Percentiles rank a stretch among this genome's conserved stretches.
These are phyloP conservation scores for Pseudogymnoascus sp. DNA, from an alignment of 2,329 filamentous ascomycete species.

Conservation along the genomic window DNA sequence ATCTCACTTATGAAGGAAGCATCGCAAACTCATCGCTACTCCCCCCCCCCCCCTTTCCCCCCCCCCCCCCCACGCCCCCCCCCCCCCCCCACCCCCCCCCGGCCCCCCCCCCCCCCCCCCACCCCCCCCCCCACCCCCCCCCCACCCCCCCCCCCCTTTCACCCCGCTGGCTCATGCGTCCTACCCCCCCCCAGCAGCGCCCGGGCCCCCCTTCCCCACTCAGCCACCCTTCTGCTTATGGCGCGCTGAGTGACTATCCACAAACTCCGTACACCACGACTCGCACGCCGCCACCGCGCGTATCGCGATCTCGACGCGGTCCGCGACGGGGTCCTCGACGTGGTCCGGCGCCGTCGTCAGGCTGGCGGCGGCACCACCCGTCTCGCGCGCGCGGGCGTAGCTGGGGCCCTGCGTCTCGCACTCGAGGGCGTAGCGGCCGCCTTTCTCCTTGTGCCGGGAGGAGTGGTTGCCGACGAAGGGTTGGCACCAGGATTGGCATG, in stretches of 20 bases:
- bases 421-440: not conserved
- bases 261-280: not conserved
- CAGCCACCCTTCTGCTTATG: not conserved
- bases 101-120: not conserved
- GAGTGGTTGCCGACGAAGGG: not conserved
- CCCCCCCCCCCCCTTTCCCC: not conserved
- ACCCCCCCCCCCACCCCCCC: not conserved
- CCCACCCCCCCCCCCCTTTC: not conserved
- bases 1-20: not conserved
- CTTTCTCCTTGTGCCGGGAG: not conserved
- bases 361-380: not conserved
- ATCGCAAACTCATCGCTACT: not conserved
- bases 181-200: not conserved
- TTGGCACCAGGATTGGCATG: not conserved
- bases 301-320: not conserved
- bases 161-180: not conserved
- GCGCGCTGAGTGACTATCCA: not conserved
- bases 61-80: not conserved
- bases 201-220: not conserved
- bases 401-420: not conserved
- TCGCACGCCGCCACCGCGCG: not conserved
- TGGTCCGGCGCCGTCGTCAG: no score
- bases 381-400: not conserved
- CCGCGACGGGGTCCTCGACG: not conserved
- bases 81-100: not conserved